These are phyloP conservation scores for Arthrobotrys musiformis DNA, from an alignment of 2,329 filamentous ascomycete genomes.

Conservation along the genomic window DNA sequence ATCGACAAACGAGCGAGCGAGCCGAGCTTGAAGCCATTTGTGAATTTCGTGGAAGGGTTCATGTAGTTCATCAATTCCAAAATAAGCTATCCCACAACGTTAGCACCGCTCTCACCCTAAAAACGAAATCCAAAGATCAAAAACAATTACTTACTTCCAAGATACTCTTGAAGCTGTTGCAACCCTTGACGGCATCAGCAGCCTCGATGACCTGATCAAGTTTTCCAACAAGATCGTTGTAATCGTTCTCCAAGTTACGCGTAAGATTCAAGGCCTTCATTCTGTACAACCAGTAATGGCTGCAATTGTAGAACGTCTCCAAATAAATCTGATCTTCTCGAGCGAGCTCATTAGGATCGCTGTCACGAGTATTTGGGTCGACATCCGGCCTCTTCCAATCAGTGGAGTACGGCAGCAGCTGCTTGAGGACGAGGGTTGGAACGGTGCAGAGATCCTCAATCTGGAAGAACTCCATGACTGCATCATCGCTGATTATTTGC, in stretches of 20 bases:
- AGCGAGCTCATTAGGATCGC: conserved; percentile 87
- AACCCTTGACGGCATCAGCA: conserved; percentile 89
- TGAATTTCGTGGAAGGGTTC: conserved; percentile 99
- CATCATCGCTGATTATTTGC: conserved; percentile 85
- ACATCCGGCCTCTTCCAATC: conserved; percentile 95
- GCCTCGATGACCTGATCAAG: conserved; percentile 86
- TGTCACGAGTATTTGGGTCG: conserved; percentile 75
- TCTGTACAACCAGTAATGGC: conserved; percentile 98
- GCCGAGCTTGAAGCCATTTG: conserved; percentile 95
- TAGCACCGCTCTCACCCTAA: background rate
- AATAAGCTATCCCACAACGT: conserved; percentile 70
- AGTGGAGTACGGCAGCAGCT: conserved; percentile 93
- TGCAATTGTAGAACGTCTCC: conserved; percentile 89
- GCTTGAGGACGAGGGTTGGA: conserved; percentile 87
- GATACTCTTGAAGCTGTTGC: conserved; percentile 93
- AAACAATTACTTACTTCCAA: conserved; percentile 68
- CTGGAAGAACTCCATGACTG: conserved; percentile 96
- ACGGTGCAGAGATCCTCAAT: conserved; percentile 93
- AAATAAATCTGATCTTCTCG: conserved; percentile 96
- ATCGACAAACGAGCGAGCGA: conserved; percentile 91
- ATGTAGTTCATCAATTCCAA: conserved; percentile 99
- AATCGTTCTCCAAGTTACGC: conserved; percentile 86
- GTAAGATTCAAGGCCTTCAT: conserved; percentile 88
- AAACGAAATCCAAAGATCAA: background rate
- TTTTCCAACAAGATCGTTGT: conserved; percentile 88